A percentile compares a stretch with the other conserved stretches of the same genome.
phyloP scores from a whole-genome alignment of 1,139 yeast genomes.

The Arxiozyma slooffiae region DNA sequence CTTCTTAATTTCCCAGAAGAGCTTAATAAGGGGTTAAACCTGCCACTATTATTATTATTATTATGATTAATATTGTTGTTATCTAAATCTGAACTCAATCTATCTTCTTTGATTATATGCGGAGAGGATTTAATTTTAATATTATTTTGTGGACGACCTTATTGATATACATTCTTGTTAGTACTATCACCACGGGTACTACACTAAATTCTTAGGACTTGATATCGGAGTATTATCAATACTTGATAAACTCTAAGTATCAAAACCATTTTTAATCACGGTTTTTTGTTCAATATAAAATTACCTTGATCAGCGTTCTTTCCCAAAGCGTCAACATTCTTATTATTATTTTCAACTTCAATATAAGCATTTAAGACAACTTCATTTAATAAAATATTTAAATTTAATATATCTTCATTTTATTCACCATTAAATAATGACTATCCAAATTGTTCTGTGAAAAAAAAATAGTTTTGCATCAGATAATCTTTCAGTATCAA shows the following conservation, averaged over 20 bases:
- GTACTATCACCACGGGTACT: background rate
- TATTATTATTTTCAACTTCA: background rate
- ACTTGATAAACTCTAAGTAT: constrained; percentile 25
- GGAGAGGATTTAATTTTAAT: background rate
- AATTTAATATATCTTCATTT: constrained; percentile 19
- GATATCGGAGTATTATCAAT: constrained; percentile 19
- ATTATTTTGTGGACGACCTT: background rate
- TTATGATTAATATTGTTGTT: background rate
- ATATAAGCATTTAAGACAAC: constrained; percentile 17
- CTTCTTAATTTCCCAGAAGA: constrained; percentile 13
- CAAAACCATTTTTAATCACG: constrained; percentile 24
- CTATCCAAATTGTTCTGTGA: background rate
- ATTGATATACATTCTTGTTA: background rate
- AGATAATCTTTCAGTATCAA: constrained; percentile 24
- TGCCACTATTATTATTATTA: too few species aligned
- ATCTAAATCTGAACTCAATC: background rate
- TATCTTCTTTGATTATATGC: constrained; percentile 1
- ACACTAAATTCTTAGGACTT: constrained; percentile 18
- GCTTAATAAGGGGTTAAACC: background rate
- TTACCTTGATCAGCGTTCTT: background rate
- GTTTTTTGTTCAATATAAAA: constrained; percentile 9
- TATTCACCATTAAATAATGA: constrained; percentile 12
- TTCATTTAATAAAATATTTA: constrained; percentile 14
- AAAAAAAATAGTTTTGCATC: constrained; percentile 8
- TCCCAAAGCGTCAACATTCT: background rate